These are phyloP conservation scores for Pythium phragmiticola DNA, from an alignment of 352 stramenopile species.

Conservation along the genomic window DNA sequence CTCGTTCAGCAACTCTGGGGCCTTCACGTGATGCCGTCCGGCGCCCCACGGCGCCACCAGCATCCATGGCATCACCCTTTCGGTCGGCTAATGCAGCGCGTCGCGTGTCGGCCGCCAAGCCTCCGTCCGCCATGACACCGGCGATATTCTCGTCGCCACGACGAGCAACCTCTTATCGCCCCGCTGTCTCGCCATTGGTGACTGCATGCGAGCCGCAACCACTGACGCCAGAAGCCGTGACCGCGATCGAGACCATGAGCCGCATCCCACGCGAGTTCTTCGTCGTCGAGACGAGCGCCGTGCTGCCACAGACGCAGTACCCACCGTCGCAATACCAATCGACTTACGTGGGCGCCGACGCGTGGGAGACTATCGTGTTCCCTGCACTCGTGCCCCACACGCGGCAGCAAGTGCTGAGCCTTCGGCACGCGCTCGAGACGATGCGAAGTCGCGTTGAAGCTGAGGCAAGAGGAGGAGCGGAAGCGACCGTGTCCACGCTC, in stretches of 20 bases:
- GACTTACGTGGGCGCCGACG: conserved; percentile 33
- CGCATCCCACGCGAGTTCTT: conserved; percentile 77
- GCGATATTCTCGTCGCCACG: conserved; percentile 8
- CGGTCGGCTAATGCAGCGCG: conserved; percentile 2
- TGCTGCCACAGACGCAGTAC: conserved; percentile 53
- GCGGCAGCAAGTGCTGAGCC: conserved; percentile 65
- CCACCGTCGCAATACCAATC: conserved; percentile 62
- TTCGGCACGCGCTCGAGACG: conserved; percentile 58
- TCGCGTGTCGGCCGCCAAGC: conserved; percentile 13
- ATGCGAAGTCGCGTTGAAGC: conserved; percentile 33
- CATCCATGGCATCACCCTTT: neutral
- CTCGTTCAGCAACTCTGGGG: neutral
- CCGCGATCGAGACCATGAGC: conserved; percentile 24
- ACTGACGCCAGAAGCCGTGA: neutral
- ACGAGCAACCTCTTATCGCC: conserved; percentile 5
- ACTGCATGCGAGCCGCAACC: neutral
- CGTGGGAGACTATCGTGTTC: conserved; percentile 80
- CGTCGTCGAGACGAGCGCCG: conserved; percentile 64
- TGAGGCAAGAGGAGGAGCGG: neutral
- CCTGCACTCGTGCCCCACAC: conserved; percentile 60
- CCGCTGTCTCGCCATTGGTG: neutral
- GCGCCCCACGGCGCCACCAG: neutral
- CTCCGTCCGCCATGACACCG: neutral
- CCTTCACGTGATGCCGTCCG: conserved; percentile 11
- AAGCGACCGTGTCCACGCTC: neutral